These are phyloP conservation scores for Paraphysoderma sedebokerense DNA, from an alignment of 371 early-diverging fungal genomes.

Conservation along the genomic window DNA sequence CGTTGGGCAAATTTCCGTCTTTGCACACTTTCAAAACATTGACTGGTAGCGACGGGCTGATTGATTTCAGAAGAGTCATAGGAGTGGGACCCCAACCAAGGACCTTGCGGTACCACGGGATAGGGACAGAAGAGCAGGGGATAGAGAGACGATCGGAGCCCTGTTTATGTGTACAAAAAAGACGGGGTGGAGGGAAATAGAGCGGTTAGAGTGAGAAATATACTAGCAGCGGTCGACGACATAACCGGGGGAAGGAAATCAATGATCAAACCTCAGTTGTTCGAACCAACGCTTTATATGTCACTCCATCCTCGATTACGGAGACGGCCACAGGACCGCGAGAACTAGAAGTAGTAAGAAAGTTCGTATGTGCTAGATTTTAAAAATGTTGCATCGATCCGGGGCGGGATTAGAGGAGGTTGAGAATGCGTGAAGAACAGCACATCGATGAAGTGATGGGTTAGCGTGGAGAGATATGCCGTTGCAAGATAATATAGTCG, in stretches of 20 bases:
- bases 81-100: conserved; percentile 22
- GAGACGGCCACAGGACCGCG: conserved; percentile 33
- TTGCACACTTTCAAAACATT: conserved; percentile 12
- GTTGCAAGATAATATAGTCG: no score
- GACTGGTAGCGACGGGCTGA: conserved; percentile 29
- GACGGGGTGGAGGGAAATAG: no score
- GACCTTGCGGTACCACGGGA: conserved; percentile 13
- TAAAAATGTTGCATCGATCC: not conserved
- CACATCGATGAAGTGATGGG: no score
- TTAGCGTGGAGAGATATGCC: no score
- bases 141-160: conserved; percentile 25
- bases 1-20: conserved; percentile 18
- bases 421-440: no score
- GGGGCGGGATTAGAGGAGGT: no score
- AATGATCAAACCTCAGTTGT: conserved; percentile 8
- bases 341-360: conserved; percentile 18
- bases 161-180: conserved; percentile 1
- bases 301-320: conserved; percentile 17
- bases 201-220: not conserved
- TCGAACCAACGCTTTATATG: conserved; percentile 23
- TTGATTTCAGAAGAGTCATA: conserved; percentile 21
- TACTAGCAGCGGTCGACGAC: not conserved
- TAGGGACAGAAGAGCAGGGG: conserved; percentile 8
- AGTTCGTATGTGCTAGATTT: conserved; percentile 21
- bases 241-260: not conserved